phyloP scores from a whole-genome alignment of 345 rosid genomes.

The thale cress (Arabidopsis thaliana) region DNA sequence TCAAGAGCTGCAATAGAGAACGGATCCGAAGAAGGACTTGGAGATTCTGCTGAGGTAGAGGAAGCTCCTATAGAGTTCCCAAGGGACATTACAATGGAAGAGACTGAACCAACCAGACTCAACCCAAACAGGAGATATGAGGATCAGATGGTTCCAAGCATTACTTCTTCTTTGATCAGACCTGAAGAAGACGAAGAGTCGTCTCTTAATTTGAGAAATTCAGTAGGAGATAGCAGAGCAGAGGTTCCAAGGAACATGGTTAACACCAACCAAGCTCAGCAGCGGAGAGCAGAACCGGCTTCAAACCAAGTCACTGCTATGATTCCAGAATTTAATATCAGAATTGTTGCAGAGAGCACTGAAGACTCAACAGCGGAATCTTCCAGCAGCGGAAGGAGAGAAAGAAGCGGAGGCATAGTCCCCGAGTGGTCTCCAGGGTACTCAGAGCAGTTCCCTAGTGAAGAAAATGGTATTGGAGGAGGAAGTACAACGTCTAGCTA shows the following conservation, averaged over 20 bases:
- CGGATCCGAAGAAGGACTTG: slow-evolving; percentile 97
- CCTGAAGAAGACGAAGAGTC: slow-evolving; percentile 78
- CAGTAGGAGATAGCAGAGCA: slow-evolving; percentile 69
- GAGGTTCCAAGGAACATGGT: slow-evolving; percentile 80
- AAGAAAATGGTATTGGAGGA: slow-evolving; percentile 81
- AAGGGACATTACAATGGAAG: slow-evolving; percentile 58
- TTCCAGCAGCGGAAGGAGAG: slow-evolving; percentile 77
- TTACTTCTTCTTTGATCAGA: slow-evolving; percentile 76
- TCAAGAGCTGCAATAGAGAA: slow-evolving; percentile 94
- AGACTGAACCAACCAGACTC: slow-evolving; percentile 71
- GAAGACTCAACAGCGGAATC: slow-evolving; percentile 97
- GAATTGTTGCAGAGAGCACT: slow-evolving; percentile 53
- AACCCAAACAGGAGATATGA: slow-evolving; percentile 66
- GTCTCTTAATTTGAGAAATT: slow-evolving; percentile 59
- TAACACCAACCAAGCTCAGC: slow-evolving; percentile 58
- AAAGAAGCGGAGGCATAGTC: slow-evolving; percentile 89
- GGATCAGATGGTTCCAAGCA: slow-evolving; percentile 99
- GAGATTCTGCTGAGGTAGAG: slow-evolving; percentile 78
- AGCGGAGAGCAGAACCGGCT: slow-evolving; percentile 51
- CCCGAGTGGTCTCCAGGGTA: slow-evolving; percentile 94
- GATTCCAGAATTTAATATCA: slow-evolving; percentile 52
- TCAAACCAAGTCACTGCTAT: slow-evolving; percentile 52
- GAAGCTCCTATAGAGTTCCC: slow-evolving; percentile 71
- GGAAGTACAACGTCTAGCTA: slow-evolving; percentile 65
- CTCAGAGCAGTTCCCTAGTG: slow-evolving; percentile 78